phyloP scores from a whole-genome alignment of 2,329 filamentous ascomycete genomes.

The Sclerotinia borealis region DNA sequence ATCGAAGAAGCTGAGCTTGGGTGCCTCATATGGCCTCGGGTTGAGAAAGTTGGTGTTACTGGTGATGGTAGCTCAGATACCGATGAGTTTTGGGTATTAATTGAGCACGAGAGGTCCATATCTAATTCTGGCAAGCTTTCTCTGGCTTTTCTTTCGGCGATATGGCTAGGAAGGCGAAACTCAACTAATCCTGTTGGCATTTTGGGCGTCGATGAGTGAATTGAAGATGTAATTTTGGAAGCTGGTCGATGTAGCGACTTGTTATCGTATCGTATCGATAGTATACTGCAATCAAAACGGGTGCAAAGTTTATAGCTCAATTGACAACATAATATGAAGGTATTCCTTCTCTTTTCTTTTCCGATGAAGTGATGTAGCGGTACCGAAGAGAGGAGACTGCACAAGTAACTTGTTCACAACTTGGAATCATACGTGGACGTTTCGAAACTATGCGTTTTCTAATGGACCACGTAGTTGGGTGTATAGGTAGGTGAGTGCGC shows the following conservation, averaged over 20 bases:
- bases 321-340: constrained; percentile 23
- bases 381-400: neutral
- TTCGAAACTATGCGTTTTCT: constrained; percentile 21
- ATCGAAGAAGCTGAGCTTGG: constrained; percentile 76
- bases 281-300: neutral
- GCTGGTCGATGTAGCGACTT: constrained; percentile 10
- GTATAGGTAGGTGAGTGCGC: constrained; percentile 12
- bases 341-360: constrained; percentile 15
- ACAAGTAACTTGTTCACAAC: constrained; percentile 15
- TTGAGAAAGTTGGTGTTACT: constrained; percentile 61
- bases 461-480: constrained; percentile 25
- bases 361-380: constrained; percentile 16
- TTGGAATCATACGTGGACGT: constrained; percentile 27
- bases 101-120: constrained; percentile 28
- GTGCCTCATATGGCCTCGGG: constrained; percentile 55
- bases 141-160: constrained; percentile 44
- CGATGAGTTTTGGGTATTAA: constrained; percentile 39
- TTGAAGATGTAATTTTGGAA: neutral
- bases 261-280: neutral
- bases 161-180: constrained; percentile 47
- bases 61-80: constrained; percentile 59
- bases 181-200: constrained; percentile 44
- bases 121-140: constrained; percentile 33
- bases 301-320: constrained; percentile 17
- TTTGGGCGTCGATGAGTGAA: neutral